Base-by-base conservation (phyloP, 1,284 basidiomycete species). In the Ustilago tritici region DNA sequence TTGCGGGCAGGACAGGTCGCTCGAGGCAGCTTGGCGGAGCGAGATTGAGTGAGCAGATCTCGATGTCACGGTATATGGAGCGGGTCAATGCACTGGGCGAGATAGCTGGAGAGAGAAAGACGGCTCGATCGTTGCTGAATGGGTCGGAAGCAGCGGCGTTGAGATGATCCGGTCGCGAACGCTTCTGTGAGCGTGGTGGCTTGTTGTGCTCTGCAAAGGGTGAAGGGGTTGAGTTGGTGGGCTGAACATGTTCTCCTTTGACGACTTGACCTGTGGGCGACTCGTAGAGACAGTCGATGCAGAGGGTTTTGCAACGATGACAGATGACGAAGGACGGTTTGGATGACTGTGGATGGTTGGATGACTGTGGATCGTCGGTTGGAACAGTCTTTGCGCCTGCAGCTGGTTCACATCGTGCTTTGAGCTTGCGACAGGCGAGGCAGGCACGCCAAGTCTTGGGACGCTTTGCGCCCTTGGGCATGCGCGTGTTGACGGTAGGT, bases 401-500 rank as follows among this genome's bases (percentile, higher is more conserved):
- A 40, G 70, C 55, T 12, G 74, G 66, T 43, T 77, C 74, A 46
- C 74, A 77, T 36, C 74, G 59, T 23, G 74, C 74, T 50, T 77
- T 77, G 40, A 77, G 74, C 57, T 77, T 77, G 31, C 74, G 74
- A 36, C 74, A 77, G 38, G 74, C 74, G 4, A 77, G 70, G 32
- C 74, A 77, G 56, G 74, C 74, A 12, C 74, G 65, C 32, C 66
- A 72, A 1, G 74, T 57, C 46, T 77, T 77, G n/a, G 74, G 74
- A 36, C 74, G 65, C 41, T 77, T 77, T 53, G 74, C 70, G 47
- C 74, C 74, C 58, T 77, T 77, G 50, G 74, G 74, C 74, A 77
- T 77, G 56, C 74, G 74, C 2, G 74, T 77, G 41, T 66, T 77
- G 69, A 77, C 43, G 56, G 55, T 68, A 14, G 69, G 46, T 41